These are phyloP conservation scores for Bruguiera sexangula DNA, from an alignment of 345 rosid species.

Conservation along the genomic window DNA sequence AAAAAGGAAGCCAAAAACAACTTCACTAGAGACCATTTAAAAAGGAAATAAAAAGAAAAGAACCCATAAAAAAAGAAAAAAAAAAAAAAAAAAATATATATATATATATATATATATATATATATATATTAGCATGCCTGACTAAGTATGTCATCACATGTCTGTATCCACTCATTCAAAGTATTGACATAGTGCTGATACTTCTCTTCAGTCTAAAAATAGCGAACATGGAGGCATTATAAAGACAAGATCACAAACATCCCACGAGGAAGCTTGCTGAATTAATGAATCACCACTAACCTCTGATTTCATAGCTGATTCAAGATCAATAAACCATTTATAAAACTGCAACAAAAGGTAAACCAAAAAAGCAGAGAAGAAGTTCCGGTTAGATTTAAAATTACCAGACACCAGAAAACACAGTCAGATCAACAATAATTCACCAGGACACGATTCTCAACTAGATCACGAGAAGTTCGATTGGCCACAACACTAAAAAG, in stretches of 20 bases:
- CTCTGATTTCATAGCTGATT: constrained; percentile 97
- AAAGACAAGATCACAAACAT: constrained; percentile 4
- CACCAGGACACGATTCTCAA: too few relatives aligned
- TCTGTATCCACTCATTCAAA: constrained; percentile 74
- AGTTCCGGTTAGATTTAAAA: background rate
- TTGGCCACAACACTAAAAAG: too few relatives aligned
- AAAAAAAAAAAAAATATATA: too few relatives aligned
- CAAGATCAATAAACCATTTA: constrained; percentile 98
- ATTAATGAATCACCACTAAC: constrained; percentile 44
- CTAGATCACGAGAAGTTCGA: background rate
- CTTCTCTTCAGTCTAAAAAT: constrained; percentile 81
- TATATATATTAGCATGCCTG: constrained; percentile 43
- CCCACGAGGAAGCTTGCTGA: constrained; percentile 3
- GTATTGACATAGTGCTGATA: constrained; percentile 82
- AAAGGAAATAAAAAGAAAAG: background rate
- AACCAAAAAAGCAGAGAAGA: background rate
- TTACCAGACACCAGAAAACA: background rate
- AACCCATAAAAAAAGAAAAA: constrained; percentile 16
- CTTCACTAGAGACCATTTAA: background rate
- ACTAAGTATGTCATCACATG: constrained; percentile 79
- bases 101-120: background rate
- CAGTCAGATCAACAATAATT: too few relatives aligned
- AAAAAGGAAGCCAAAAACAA: constrained; percentile 4
- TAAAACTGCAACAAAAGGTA: constrained; percentile 53
- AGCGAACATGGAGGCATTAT: constrained; percentile 16